A percentile compares a stretch with the other conserved stretches of the same genome.
These are phyloP conservation scores for Meira nashicola DNA, from an alignment of 1,284 basidiomycete genomes.

Conservation along the genomic window DNA sequence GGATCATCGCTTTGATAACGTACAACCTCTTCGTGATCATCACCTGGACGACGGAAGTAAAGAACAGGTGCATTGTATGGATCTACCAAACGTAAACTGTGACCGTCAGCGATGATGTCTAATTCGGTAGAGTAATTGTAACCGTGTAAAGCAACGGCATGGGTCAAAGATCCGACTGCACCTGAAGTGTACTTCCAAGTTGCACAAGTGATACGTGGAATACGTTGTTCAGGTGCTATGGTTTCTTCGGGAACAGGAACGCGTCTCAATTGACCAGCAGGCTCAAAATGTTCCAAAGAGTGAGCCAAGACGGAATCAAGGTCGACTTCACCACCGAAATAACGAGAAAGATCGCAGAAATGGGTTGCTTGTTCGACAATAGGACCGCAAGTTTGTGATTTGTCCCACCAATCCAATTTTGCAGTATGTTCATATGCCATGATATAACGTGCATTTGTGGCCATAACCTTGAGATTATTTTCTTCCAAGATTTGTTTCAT, in stretches of 20 bases:
- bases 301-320: conserved; percentile 67
- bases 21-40: conserved; percentile 52
- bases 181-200: conserved; percentile 51
- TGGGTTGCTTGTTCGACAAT: conserved; percentile 95
- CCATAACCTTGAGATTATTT: conserved; percentile 93
- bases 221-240: conserved; percentile 58
- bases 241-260: conserved; percentile 73
- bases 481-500: conserved; percentile 92
- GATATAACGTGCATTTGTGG: conserved; percentile 89
- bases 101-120: conserved; percentile 46
- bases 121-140: conserved; percentile 51
- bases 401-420: conserved; percentile 95
- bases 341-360: conserved; percentile 71
- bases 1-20: conserved; percentile 51
- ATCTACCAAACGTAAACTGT: conserved; percentile 48
- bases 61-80: conserved; percentile 50
- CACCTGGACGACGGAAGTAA: conserved; percentile 49
- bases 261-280: conserved; percentile 75
- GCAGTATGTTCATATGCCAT: conserved; percentile 75
- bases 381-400: conserved; percentile 81
- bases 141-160: conserved; percentile 50
- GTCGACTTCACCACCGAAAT: conserved; percentile 96
- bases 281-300: conserved; percentile 49
- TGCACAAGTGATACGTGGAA: conserved; percentile 49
- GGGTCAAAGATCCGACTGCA: conserved; percentile 50